Percentiles rank a stretch among this genome's conserved stretches.
These are phyloP conservation scores for Pythium phragmitis DNA, from an alignment of 352 stramenopile genomes.

Conservation along the genomic window DNA sequence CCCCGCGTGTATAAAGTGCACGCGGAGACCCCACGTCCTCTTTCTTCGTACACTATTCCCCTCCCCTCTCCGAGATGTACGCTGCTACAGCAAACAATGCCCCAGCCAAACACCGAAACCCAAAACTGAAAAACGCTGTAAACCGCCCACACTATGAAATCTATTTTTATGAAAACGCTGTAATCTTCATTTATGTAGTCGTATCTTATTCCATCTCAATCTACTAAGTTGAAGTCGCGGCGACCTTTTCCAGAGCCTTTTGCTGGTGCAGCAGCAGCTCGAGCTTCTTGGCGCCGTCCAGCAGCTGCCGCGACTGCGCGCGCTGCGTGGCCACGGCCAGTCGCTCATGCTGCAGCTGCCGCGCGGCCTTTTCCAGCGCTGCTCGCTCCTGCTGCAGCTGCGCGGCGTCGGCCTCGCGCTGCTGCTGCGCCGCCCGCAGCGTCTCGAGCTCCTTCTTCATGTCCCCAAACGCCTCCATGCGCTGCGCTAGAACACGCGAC, in stretches of 20 bases:
- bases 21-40: slow-evolving; percentile 3
- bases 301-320: slow-evolving; percentile 71
- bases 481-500: slow-evolving; percentile 42
- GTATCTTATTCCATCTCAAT: neutral
- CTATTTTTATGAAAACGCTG: slow-evolving; percentile 23
- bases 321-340: slow-evolving; percentile 71
- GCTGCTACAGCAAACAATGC: neutral
- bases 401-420: slow-evolving; percentile 32
- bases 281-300: slow-evolving; percentile 65
- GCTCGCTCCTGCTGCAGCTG: slow-evolving; percentile 47
- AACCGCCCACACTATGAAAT: slow-evolving; percentile 24
- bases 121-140: slow-evolving; percentile 22
- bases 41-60: slow-evolving; percentile 20
- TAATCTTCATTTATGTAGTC: neutral
- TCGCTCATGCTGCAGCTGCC: slow-evolving; percentile 67
- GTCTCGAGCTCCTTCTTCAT: slow-evolving; percentile 41
- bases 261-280: slow-evolving; percentile 64
- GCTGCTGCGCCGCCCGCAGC: slow-evolving; percentile 39
- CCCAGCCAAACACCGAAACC: neutral
- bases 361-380: slow-evolving; percentile 46
- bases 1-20: slow-evolving; percentile 22
- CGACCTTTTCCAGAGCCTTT: slow-evolving; percentile 26
- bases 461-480: slow-evolving; percentile 35
- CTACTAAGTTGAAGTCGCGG: slow-evolving; percentile 4
- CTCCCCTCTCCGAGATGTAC: slow-evolving; percentile 5